Base-by-base conservation (phyloP, 2,329 filamentous ascomycete species). In the Saccharata proteae region DNA sequence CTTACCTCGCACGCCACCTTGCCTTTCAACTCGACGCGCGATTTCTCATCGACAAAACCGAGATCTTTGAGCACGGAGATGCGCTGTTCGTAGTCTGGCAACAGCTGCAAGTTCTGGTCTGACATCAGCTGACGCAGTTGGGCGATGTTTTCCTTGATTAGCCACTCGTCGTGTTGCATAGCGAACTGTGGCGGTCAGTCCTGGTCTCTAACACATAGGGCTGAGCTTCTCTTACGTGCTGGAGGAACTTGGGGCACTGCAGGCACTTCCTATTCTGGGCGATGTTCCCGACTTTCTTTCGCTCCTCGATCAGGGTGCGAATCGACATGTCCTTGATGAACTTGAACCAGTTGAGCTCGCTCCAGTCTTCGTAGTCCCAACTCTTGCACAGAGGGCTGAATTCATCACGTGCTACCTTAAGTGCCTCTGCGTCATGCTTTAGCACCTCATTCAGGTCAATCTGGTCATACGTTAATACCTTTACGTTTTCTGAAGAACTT, bases 151-250 rank as follows among this genome's bases (percentile, higher is more conserved):
- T 93, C 85, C 52, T 90, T 83, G 54, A 98, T 84, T 27, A 93
- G 69, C 85, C 88, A 96, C 57, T 94, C 82, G 49, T 94, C 84
- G 49, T 98, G 85, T 48, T 86, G 82, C 81, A 93, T 92, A 39
- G 85, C 80, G 51, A 90, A 94, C 80, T 88, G 38, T 17, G 19
- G 24, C 14, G 18, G 19, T 38, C 18, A 38, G 19, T 30, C 10
- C 23, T 11, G 11, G 15, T 17, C n/a, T 16, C 24, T 9, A 7
- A 26, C 6, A 16, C 4, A 25, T 15, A 18, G 10, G 12, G 12
- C 3, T 21, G 13, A 24, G 16, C 10, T 14, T 27, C 5, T 69
- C 80, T 67, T 61, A 85, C 80, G 53, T 98, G 90, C 57, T 92
- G 88, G 39, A 90, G 52, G 56, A 96, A 93, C 30, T 79, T 58